Conservation (phyloP, 2,329 filamentous ascomycete genomes). For the Ophiocordyceps camponoti-rufipedis region DNA sequence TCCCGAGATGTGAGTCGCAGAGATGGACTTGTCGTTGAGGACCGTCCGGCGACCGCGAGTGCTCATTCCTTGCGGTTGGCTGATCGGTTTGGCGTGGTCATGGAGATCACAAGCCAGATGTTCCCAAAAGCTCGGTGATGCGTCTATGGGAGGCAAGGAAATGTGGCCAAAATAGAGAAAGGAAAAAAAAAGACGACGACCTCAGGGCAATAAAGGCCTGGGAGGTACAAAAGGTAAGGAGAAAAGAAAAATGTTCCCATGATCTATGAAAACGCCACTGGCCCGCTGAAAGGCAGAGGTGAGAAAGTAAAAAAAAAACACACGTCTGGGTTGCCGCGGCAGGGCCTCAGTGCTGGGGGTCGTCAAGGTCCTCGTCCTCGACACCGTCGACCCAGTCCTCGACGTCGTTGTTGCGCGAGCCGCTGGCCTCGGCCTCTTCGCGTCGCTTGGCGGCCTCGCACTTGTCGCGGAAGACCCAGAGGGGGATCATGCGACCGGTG, state of each 20-base stretch:
- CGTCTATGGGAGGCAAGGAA: background rate
- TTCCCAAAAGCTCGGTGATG: background rate
- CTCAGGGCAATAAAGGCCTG: background rate
- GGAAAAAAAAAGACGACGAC: background rate
- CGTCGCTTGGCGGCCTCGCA: constrained; percentile 12
- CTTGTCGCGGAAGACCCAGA: constrained; percentile 17
- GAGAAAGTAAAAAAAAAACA: background rate
- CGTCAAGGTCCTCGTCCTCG: background rate
- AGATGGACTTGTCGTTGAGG: no score
- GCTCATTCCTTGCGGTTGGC: no score
- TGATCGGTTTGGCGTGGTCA: background rate
- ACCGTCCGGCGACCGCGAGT: no score
- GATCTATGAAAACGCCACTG: background rate
- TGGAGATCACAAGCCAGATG: background rate
- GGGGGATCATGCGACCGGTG: constrained; percentile 21
- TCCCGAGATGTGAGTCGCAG: no score
- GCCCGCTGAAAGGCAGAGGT: background rate
- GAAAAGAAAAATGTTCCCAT: background rate
- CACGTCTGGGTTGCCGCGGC: no score
- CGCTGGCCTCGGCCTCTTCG: background rate
- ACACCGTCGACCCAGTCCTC: background rate
- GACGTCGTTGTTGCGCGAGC: background rate
- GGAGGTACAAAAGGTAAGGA: background rate
- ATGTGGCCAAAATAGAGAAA: background rate
- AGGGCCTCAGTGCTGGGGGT: background rate